Percentiles rank a stretch among this genome's conserved stretches.
These are phyloP conservation scores for Fusarium bulbicola DNA, from an alignment of 2,329 filamentous ascomycete genomes.

Conservation along the genomic window DNA sequence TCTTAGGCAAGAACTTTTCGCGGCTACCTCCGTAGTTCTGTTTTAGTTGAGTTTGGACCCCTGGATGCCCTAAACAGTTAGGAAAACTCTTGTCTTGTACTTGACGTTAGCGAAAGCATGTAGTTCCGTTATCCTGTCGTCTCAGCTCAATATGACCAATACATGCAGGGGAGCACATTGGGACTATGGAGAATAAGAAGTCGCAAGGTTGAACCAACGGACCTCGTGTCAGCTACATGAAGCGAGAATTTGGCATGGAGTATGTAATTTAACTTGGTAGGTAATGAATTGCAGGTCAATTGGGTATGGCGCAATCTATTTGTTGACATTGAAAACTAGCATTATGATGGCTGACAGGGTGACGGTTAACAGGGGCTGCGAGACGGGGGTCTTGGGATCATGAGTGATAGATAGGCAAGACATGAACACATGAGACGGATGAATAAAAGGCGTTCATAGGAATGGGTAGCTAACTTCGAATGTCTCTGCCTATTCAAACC, in stretches of 20 bases:
- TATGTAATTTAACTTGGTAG: background rate
- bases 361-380: constrained; percentile 28
- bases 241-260: background rate
- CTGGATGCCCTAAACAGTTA: background rate
- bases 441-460: background rate
- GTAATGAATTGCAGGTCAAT: background rate
- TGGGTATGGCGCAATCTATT: constrained; percentile 9
- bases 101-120: background rate
- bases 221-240: background rate
- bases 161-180: background rate
- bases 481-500: constrained; percentile 6
- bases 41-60: background rate
- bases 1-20: too few species aligned
- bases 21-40: too few species aligned
- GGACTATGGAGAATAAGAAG: background rate
- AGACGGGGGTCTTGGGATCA: constrained; percentile 22
- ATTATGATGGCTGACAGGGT: constrained; percentile 27
- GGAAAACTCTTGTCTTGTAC: background rate
- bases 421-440: constrained; percentile 15
- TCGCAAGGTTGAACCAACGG: background rate
- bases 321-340: constrained; percentile 27
- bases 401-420: constrained; percentile 22
- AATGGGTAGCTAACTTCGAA: background rate
- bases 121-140: background rate
- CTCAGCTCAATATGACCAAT: background rate